phyloP scores from a whole-genome alignment of 2,329 filamentous ascomycete species.

The Phaeoacremonium minimum region DNA sequence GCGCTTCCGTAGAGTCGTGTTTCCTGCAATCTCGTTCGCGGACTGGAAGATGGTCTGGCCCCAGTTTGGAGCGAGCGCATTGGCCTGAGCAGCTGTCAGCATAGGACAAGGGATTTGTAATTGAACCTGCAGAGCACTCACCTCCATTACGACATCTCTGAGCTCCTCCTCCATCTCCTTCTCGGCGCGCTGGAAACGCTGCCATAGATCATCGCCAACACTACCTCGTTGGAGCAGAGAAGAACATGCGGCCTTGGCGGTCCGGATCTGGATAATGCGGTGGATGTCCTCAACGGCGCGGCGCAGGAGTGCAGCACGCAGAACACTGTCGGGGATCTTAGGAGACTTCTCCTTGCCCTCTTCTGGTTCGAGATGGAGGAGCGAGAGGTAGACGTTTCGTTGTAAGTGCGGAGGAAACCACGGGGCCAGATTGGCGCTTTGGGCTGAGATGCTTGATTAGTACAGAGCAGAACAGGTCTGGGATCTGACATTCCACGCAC shows the following conservation, averaged over 20 bases:
- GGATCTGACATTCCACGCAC: no score
- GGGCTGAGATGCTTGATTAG: constrained; percentile 39
- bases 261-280: constrained; percentile 83
- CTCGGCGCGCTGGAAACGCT: constrained; percentile 86
- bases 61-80: constrained; percentile 84
- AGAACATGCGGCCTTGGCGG: constrained; percentile 82
- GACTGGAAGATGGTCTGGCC: constrained; percentile 95
- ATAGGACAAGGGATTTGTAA: not conserved
- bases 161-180: constrained; percentile 97
- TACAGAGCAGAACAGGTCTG: no score
- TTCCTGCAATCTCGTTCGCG: constrained; percentile 91
- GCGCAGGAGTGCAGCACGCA: constrained; percentile 83
- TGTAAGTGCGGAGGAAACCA: constrained; percentile 92
- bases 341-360: constrained; percentile 61
- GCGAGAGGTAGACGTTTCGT: constrained; percentile 90
- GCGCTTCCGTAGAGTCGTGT: constrained; percentile 69
- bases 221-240: constrained; percentile 82
- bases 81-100: constrained; percentile 57
- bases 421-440: constrained; percentile 80
- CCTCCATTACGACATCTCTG: constrained; percentile 89
- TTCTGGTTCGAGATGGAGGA: constrained; percentile 72
- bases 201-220: constrained; percentile 93
- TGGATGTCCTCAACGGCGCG: constrained; percentile 91
- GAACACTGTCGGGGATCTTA: constrained; percentile 73
- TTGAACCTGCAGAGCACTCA: constrained; percentile 31